Base-by-base conservation (phyloP, 495 filamentous ascomycete species). In the Penicillium macrosclerotiorum region DNA sequence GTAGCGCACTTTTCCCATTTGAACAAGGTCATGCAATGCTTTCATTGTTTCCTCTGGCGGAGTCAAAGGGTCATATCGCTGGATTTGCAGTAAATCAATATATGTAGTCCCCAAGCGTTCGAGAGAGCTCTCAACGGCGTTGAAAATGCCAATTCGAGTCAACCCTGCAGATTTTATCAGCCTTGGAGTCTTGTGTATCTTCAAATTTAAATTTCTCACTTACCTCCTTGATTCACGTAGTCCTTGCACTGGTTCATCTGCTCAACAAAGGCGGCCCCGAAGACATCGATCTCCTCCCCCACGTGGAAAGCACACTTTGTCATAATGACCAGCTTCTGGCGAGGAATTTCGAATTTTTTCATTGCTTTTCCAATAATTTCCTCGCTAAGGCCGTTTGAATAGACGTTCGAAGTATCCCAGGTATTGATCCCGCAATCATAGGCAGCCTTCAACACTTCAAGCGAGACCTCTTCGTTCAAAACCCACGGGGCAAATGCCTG, bases 11-110 rank as follows among this genome's bases (percentile, higher is more conserved):
- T 84, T 86, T 7, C 83, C 84, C 0, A 63, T 61, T 51, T 75
- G 67, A 1, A 88, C 75, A 0, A 89, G 57, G 49, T 89, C 84
- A 54, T 89, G 75, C 5, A 90, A 63, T 1, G 84, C 84, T 55
- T 78, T 64, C 84, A 92, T 89, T 5, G 82, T 88, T 64, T 90
- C 86, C 59, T 86, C 83, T n/a, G 68, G 44, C 0, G 82, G 77
- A 1, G 73, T 77, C 4, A 64, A 48, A 1, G 64, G 60, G 39
- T 80, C 76, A 26, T 74, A 62, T 3, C 78, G 66, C 50, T 92
- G 88, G 48, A 85, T 82, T 57, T 82, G 77, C 34, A 85, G 67
- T 9, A 86, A 54, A 43, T 88, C 83, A 52, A 86, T 77, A 52
- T 87, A 86, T 12, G 57, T 60, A 1, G 79, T 83, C 34, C 71